phyloP scores from a whole-genome alignment of 2,329 filamentous ascomycete species.

The Fusarium staphyleae region DNA sequence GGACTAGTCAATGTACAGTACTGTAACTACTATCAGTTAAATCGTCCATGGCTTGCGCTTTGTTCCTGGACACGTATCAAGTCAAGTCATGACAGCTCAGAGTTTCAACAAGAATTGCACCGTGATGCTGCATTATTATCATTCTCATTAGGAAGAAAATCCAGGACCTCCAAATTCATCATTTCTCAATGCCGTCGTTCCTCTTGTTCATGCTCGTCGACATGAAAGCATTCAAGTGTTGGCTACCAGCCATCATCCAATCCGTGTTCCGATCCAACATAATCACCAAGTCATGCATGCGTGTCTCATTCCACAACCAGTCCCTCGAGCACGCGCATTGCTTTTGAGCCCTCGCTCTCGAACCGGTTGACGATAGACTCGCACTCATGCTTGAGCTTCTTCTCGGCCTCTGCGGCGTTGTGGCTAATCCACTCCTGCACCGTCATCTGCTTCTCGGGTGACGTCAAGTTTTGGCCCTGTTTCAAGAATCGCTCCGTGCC shows the following conservation, averaged over 20 bases:
- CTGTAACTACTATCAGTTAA: too few relatives aligned
- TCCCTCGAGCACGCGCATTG: constrained; percentile 79
- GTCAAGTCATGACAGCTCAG: constrained; percentile 13
- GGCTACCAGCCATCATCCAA: constrained; percentile 17
- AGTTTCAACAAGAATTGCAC: constrained; percentile 1
- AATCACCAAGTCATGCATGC: constrained; percentile 20
- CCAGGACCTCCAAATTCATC: constrained; percentile 29
- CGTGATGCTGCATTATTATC: constrained; percentile 4
- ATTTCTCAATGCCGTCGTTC: constrained; percentile 34
- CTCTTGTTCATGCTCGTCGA: constrained; percentile 27
- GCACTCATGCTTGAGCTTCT: constrained; percentile 79
- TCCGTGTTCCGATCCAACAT: neutral
- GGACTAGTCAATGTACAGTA: too few relatives aligned
- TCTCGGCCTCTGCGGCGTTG: constrained; percentile 82
- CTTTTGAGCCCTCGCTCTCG: constrained; percentile 81
- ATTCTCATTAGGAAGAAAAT: constrained; percentile 2
- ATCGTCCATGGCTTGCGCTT: too few relatives aligned
- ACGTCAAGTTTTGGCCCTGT: constrained; percentile 69
- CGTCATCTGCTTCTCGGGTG: constrained; percentile 85
- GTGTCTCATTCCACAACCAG: constrained; percentile 63
- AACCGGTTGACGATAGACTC: constrained; percentile 84
- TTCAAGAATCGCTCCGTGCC: constrained; percentile 57
- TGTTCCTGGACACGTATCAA: constrained; percentile 18
- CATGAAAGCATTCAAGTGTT: constrained; percentile 28
- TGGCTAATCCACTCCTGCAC: constrained; percentile 91